Conservation (phyloP, 2,329 filamentous ascomycete species). For the Chaetomium olivaceum region DNA sequence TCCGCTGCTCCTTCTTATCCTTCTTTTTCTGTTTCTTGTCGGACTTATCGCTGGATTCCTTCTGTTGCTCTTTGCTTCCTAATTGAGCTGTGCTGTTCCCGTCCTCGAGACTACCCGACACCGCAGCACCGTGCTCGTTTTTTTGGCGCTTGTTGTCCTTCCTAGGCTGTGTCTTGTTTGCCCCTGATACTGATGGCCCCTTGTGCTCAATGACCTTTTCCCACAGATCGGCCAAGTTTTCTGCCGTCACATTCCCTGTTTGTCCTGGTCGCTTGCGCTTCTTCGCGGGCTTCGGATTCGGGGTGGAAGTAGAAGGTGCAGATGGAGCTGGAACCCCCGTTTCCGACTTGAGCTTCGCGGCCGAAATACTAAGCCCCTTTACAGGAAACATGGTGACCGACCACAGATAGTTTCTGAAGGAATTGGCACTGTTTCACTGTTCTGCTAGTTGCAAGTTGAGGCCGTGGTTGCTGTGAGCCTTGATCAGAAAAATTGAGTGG, state of each 20-base stretch:
- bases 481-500: conserved; percentile 14
- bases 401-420: not conserved
- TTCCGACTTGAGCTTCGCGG: conserved; percentile 71
- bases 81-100: not conserved
- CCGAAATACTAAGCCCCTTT: conserved; percentile 84
- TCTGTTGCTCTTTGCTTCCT: conserved; percentile 11
- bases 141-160: conserved; percentile 28
- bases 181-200: conserved; percentile 21
- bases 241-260: conserved; percentile 57
- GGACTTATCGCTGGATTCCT: conserved; percentile 24
- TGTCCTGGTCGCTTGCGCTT: conserved; percentile 56
- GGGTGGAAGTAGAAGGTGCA: conserved; percentile 32
- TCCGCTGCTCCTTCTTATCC: conserved; percentile 34
- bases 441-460: not conserved
- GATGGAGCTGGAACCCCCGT: conserved; percentile 38
- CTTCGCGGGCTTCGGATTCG: conserved; percentile 39
- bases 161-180: conserved; percentile 23
- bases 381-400: conserved; percentile 76
- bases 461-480: not conserved
- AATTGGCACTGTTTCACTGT: conserved; percentile 5
- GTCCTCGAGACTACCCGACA: not conserved
- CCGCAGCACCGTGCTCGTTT: conserved; percentile 17
- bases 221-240: conserved; percentile 77
- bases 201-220: conserved; percentile 71
- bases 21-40: conserved; percentile 37